These are phyloP conservation scores for Pisolithus thermaeus DNA, from an alignment of 1,284 basidiomycete species.

Conservation along the genomic window DNA sequence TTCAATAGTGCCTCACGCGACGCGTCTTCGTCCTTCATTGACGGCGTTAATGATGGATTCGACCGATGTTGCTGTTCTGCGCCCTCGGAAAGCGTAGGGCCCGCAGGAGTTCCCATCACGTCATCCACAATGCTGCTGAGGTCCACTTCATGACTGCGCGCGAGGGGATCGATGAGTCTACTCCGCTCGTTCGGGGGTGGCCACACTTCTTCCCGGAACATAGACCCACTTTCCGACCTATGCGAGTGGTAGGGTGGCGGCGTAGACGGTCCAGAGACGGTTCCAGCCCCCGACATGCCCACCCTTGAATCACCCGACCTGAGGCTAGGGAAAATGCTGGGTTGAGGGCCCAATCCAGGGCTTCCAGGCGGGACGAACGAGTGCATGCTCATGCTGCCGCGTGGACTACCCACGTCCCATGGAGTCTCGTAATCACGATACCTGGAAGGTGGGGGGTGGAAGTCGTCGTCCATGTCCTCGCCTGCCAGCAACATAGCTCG, in stretches of 20 bases:
- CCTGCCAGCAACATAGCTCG: constrained; percentile 38
- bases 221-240: constrained; percentile 38
- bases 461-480: constrained; percentile 41
- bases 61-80: constrained; percentile 1
- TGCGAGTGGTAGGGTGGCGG: constrained; percentile 27
- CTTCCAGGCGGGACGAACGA: constrained; percentile 1
- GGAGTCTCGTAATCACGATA: constrained; percentile 29
- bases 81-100: constrained; percentile 10
- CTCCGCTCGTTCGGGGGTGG: constrained; percentile 37
- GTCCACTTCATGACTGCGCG: constrained; percentile 30
- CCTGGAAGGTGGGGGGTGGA: constrained; percentile 19
- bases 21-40: constrained; percentile 13
- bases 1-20: constrained; percentile 21
- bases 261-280: constrained; percentile 16
- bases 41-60: not conserved
- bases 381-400: not conserved
- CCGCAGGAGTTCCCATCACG: constrained; percentile 41
- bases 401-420: constrained; percentile 12
- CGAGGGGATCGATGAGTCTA: constrained; percentile 40
- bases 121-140: constrained; percentile 43
- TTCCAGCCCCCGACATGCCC: constrained; percentile 1
- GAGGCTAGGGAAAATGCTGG: constrained; percentile 4
- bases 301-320: not conserved
- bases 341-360: not conserved
- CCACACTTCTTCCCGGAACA: constrained; percentile 49